phyloP scores from a whole-genome alignment of 331 rosid species.

The Stylosanthes scabra region DNA sequence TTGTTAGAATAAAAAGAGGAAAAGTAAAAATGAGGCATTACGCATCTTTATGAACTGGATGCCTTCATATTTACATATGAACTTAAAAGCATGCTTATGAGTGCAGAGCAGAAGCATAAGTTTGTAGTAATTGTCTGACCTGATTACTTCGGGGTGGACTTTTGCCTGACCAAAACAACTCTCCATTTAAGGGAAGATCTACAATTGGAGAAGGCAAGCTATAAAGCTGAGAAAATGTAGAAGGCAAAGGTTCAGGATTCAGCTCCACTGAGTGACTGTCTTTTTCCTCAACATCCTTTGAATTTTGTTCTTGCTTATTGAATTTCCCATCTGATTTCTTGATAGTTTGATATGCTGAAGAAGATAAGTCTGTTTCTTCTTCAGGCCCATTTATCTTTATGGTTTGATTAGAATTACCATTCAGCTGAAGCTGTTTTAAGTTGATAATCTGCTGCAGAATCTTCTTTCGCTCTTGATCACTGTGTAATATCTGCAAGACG shows the following conservation, averaged over 20 bases:
- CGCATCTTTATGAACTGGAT: not conserved
- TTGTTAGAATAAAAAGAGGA: not conserved
- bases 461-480: slow-evolving; percentile 50
- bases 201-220: slow-evolving; percentile 52
- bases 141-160: slow-evolving; percentile 68
- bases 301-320: slow-evolving; percentile 46
- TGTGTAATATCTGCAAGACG: slow-evolving; percentile 49
- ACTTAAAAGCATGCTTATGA: slow-evolving; percentile 8
- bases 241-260: slow-evolving; percentile 55
- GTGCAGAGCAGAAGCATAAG: slow-evolving; percentile 16
- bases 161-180: slow-evolving; percentile 68
- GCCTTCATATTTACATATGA: slow-evolving; percentile 22
- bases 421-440: slow-evolving; percentile 64
- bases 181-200: slow-evolving; percentile 68
- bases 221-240: slow-evolving; percentile 61
- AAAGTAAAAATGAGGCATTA: not conserved
- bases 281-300: slow-evolving; percentile 42
- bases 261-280: slow-evolving; percentile 42
- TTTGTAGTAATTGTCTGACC: slow-evolving; percentile 54
- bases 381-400: slow-evolving; percentile 39
- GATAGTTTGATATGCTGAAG: slow-evolving; percentile 43
- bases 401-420: slow-evolving; percentile 40
- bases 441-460: slow-evolving; percentile 80
- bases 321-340: slow-evolving; percentile 47
- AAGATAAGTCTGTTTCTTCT: slow-evolving; percentile 42